Conservation (phyloP, 164 flowering plant genomes). For the Nymphaea thermarum region DNA sequence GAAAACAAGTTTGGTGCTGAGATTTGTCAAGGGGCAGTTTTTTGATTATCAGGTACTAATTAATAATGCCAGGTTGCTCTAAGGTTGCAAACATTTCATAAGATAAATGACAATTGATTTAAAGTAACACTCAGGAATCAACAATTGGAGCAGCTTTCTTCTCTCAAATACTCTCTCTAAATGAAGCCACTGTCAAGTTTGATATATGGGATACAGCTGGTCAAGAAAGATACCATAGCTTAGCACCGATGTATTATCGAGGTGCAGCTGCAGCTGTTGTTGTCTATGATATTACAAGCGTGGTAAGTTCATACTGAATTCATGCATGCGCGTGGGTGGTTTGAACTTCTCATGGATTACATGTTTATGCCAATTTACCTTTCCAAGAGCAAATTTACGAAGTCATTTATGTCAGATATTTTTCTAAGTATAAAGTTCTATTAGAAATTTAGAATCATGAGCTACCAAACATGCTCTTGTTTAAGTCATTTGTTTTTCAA, state of each 20-base stretch:
- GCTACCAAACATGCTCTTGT: too few relatives aligned
- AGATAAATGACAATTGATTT: conserved; percentile 2
- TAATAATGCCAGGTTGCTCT: not conserved
- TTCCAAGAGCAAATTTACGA: too few relatives aligned
- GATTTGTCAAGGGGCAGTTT: conserved; percentile 89
- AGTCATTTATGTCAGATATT: too few relatives aligned
- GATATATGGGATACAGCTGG: conserved; percentile 96
- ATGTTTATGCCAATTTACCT: too few relatives aligned
- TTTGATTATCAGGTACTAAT: conserved; percentile 66
- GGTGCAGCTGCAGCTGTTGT: conserved; percentile 91
- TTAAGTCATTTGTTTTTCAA: too few relatives aligned
- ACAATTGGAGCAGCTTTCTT: conserved; percentile 94
- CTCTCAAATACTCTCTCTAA: conserved; percentile 60
- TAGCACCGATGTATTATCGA: conserved; percentile 91
- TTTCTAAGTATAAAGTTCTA: too few relatives aligned
- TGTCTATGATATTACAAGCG: conserved; percentile 76
- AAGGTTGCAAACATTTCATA: not conserved
- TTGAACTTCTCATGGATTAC: too few relatives aligned
- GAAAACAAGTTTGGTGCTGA: conserved; percentile 79
- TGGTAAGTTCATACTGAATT: conserved; percentile 22
- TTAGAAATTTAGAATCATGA: too few relatives aligned
- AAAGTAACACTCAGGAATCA: conserved; percentile 47
- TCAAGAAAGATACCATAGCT: conserved; percentile 75
- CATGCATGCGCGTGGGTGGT: too few relatives aligned
- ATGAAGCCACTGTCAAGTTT: conserved; percentile 64